Evolutionary conservation across 768 basidiomycete species (phyloP), one percentile per base, ranked within the genome.

Genomic region (Leccinum longicurvipes): DNA sequence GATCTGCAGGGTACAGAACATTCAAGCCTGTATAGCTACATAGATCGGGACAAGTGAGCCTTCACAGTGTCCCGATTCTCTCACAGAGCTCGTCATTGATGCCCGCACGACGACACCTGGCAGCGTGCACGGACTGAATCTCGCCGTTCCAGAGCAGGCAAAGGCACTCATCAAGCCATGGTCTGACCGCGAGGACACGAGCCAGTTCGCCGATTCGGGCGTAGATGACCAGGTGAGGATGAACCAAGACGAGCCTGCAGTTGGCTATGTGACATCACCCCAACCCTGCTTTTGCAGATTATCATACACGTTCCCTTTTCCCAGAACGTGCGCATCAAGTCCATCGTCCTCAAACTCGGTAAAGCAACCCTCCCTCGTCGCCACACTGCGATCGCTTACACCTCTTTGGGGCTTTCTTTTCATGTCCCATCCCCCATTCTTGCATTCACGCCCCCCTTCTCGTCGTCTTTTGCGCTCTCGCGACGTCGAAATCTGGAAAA

Each of bases 291-390:
- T 19, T 25, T 46, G 45, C 61, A 93, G 91, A 76, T 92, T 53
- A 86, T 93, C 63, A 77, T 93, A 57, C 89, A 91, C 68, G 72
- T 93, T 47, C 89, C 91, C 0, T 93, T 93, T 74, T 79, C 79
- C 1, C 80, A 91, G 67, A 87, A 85, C 63, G 91, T 93, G 24
- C 79, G 89, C 46, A 68, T 93, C 42, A 82, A 82, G 57, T 90
- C 91, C 17, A 67, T 93, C 6, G 65, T 92, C 19, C 72, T 93
- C 53, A 93, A 93, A 68, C 71, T 90, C 44, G 91, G 91, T 89
- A 65, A 60, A 77, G 63, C 3, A 11, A 23, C 42, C 55, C 15
- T 36, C 41, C 36, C 45, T 47, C 55, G 32, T 53, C 59, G 47
- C 51, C 54, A 52, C 47, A 50, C 50, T 42, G 31, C 21, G 39